Base-by-base conservation (phyloP, 2,329 filamentous ascomycete genomes). In the Dissoconium aciculare region DNA sequence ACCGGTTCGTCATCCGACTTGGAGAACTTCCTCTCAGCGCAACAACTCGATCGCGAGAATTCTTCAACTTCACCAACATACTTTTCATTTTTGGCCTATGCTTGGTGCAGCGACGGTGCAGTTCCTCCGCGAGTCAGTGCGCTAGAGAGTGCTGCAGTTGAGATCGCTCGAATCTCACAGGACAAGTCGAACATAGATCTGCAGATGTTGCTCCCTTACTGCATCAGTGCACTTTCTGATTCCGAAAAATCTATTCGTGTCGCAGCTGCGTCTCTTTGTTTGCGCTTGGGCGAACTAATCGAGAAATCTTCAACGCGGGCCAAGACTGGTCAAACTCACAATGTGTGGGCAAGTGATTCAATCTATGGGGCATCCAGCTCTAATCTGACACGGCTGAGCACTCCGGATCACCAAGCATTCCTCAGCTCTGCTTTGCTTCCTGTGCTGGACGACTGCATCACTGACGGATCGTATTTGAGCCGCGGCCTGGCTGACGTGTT, bases 171-270 rank as follows among this genome's bases (percentile, higher is more conserved):
- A 11, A 15, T 35, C 15, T 24, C 19, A 11, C 29, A 37, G 15
- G 28, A 34, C 11, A 27, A 27, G 5, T 23, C 17, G 3, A 10
- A 17, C 2, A 12, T 34, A 2, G 49, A 93, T 50, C 65, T 85
- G 28, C 87, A 95, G 50, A 69, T 72, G 8, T 53, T 94, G 11
- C 50, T 93, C n/a, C 87, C 87, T 2, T 94, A 92, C 55, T 62
- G 77, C 17, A 59, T 94, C 27, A 63, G 69, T 21, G 79, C 78
- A 10, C 41, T 47, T 11, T 29, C 36, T 9, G 44, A 47, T 30
- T 28, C 38, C 17, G 80, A 80, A 1, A 74, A 76, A 39, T 72
- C 73, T 11, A 39, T 45, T 13, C 37, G 45, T n/a, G 35, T 28
- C 12, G 74, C 81, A 11, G 37, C 41, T n/a, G 37, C 40, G 11